Base-by-base conservation (phyloP, 2,329 filamentous ascomycete genomes). In the Rasamsonia emersonii region DNA sequence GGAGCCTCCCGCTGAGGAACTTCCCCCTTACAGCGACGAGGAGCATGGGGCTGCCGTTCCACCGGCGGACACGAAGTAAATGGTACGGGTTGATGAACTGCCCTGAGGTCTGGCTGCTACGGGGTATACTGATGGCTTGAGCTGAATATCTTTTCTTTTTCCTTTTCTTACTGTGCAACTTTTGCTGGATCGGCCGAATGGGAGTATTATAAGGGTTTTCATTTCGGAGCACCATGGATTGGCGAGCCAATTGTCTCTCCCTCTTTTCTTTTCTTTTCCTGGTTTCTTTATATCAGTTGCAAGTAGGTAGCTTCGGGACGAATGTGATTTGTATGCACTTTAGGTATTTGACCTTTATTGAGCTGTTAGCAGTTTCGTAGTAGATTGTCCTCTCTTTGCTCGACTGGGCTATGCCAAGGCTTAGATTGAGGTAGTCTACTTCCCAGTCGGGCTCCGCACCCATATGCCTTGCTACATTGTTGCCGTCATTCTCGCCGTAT, bases 11-110 rank as follows among this genome's bases (percentile, higher is more conserved):
- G 53, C 58, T 8, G 52, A 61, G 2, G 42, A 49, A 3, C 58
- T 57, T 15, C 56, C 59, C 13, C 53, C 52, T 9, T 63, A 64
- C 36, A 48, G 42, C 14, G 57, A 59, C 15, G 53, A 55, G 18
- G 41, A 50, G 10, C 43, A 50, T 21, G 36, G 45, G 32, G 40
- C 47, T 32, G 40, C 46, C 19, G 33, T 28, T 23, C 38, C 49
- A 3, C 37, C 42, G 8, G 39, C 46, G 15, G 48, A 55, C 31
- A 58, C 61, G 41, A 49, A 56, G 25, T 62, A 47, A 47, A 42
- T 21, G 19, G 4, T 4, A 32, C 11, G 16, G 31, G 24, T 19
- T 16, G 21, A 17, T n/a, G 17, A 19, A 13, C 13, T 29, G 18
- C n/a, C 18, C 19, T 29, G 16, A 13, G 25, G 27, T 23, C 18